Evolutionary conservation across 2,329 filamentous ascomycete species (phyloP).

Genomic region (Aspergillus brasiliensis): DNA sequence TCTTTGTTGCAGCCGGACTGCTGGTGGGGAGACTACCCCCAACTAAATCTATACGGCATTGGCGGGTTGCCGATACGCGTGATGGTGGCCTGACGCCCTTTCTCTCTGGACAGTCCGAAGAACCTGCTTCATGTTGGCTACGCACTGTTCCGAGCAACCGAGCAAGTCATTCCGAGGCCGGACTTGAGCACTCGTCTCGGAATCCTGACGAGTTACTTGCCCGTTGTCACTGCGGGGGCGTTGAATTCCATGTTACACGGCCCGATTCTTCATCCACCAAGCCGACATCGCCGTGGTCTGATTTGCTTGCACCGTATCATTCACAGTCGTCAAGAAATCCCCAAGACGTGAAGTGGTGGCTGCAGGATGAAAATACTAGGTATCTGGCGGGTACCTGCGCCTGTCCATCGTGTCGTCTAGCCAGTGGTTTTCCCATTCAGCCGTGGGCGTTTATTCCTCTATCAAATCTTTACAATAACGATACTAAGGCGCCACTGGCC

Average conservation of each 20-base stretch:
- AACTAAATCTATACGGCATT: slow-evolving; percentile 30
- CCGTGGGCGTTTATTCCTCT: slow-evolving; percentile 67
- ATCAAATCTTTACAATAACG: slow-evolving; percentile 56
- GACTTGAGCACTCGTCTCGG: neutral
- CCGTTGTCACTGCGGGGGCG: slow-evolving; percentile 57
- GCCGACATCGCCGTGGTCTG: slow-evolving; percentile 54
- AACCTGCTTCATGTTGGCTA: slow-evolving; percentile 25
- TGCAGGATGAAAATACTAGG: slow-evolving; percentile 50
- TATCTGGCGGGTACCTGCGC: slow-evolving; percentile 64
- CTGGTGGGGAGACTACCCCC: slow-evolving; percentile 23
- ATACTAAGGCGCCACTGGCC: slow-evolving; percentile 35
- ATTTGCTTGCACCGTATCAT: slow-evolving; percentile 56
- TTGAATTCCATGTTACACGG: slow-evolving; percentile 60
- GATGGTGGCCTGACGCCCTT: slow-evolving; percentile 35
- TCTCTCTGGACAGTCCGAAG: slow-evolving; percentile 23
- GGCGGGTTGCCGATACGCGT: slow-evolving; percentile 27
- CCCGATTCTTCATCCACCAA: slow-evolving; percentile 52
- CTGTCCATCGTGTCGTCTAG: slow-evolving; percentile 64
- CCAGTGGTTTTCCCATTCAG: slow-evolving; percentile 64
- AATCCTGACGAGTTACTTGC: slow-evolving; percentile 41
- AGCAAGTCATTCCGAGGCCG: neutral
- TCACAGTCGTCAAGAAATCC: slow-evolving; percentile 47
- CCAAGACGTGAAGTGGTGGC: slow-evolving; percentile 61
- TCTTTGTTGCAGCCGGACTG: slow-evolving; percentile 39
- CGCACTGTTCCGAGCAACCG: slow-evolving; percentile 7